A percentile compares a stretch with the other conserved stretches of the same genome.
phyloP scores from a whole-genome alignment of 441 rosid species.

The Melastoma candidum region DNA sequence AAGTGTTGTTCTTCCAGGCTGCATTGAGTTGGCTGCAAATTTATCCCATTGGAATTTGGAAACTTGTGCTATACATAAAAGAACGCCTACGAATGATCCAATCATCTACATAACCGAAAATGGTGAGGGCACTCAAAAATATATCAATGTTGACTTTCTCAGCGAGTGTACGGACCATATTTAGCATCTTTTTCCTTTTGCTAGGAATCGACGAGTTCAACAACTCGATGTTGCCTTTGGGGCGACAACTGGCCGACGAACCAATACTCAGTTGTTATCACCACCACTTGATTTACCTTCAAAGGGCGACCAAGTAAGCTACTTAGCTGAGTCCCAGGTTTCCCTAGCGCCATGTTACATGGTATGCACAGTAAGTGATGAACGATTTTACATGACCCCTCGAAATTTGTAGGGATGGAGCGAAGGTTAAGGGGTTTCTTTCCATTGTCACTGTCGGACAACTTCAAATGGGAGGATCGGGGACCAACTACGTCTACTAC shows the following conservation, averaged over 20 bases:
- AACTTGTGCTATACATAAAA: constrained; percentile 31
- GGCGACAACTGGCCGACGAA: constrained; percentile 9
- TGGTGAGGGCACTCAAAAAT: constrained; percentile 21
- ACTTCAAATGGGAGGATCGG: constrained; percentile 9
- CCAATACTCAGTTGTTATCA: constrained; percentile 11
- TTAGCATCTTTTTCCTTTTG: too few species aligned
- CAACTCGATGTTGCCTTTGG: constrained; percentile 10
- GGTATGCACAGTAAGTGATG: neutral
- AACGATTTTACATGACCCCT: neutral
- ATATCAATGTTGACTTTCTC: neutral
- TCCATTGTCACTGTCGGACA: constrained; percentile 8
- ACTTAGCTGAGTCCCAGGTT: neutral
- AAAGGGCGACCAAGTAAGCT: constrained; percentile 1
- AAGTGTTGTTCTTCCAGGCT: neutral
- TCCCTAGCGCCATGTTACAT: neutral
- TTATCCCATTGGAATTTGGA: constrained; percentile 35
- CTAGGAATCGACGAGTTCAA: constrained; percentile 6
- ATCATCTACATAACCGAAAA: constrained; percentile 51
- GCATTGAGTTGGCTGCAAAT: constrained; percentile 27
- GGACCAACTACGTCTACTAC: constrained; percentile 5
- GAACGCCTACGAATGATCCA: constrained; percentile 32
- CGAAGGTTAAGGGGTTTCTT: constrained; percentile 7
- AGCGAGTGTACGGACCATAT: too few species aligned
- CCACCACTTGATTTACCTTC: constrained; percentile 3
- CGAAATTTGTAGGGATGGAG: constrained; percentile 1